Base-by-base conservation (phyloP, 257 asterid species). In the Scutellaria minor region DNA sequence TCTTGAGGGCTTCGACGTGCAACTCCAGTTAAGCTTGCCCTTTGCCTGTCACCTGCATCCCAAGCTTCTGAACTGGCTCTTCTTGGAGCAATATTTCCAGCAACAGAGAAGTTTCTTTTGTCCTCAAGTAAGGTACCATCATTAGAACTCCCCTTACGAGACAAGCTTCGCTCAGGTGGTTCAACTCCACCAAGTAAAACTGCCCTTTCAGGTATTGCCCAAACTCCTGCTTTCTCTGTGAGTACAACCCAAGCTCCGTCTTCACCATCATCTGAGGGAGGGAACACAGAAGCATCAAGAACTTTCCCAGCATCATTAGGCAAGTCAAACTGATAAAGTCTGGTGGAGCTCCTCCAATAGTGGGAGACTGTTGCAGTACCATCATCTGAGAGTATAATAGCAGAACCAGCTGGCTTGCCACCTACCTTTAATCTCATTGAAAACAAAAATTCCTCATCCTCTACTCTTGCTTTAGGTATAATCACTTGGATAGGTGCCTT, bases 301-400 rank as follows among this genome's bases (percentile, higher is more conserved):
- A 89, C 97, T 78, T 87, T 93, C 54, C 96, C 98, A 72, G 94
- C 97, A 88, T 93, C 98, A 79, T 89, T 71, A 42, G 96, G 98
- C 72, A 89, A 82, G 78, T 93, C 98, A 86, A 93, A 93, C 73
- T 89, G 97, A 82, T 89, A 91, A 56, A 93, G 97, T 66, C 86
- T 84, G 62, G 96, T 90, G 60, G 97, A 87, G 82, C 75, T 82
- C 80, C 91, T 87, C 91, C 92, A 89, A 81, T 89, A 91, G 83
- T 93, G 94, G 64, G 97, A 85, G 73, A 91, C 96, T 55, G 98
- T 93, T 66, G 98, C 98, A 78, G 98, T 93, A 71, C 98, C 98
- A 84, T 91, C 98, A 55, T 94, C 96, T 47, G 97, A 89, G 70
- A 91, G 91, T 84, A 93, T 86, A 77, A 84, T 65, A 70, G 86